Conservation (phyloP, 2,329 filamentous ascomycete genomes). For the Fusarium lyarnte region DNA sequence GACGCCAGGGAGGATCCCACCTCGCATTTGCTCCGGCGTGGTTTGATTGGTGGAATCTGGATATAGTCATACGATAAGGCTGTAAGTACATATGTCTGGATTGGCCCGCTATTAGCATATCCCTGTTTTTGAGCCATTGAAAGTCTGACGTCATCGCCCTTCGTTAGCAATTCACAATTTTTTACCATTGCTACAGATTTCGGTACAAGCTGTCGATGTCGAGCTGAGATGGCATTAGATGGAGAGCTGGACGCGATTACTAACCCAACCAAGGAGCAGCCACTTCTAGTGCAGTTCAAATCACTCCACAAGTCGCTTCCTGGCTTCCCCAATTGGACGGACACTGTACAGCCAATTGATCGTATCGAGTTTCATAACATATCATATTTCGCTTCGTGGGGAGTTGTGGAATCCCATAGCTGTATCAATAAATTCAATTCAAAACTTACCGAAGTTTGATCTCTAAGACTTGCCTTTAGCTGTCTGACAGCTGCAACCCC, state of each 20-base stretch:
- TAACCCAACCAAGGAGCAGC: not conserved
- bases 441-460: not conserved
- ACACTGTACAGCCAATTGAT: not conserved
- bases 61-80: not conserved
- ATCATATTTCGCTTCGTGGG: not conserved
- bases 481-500: fast-evolving
- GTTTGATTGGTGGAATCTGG: not conserved
- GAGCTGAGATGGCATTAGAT: no score
- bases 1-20: not conserved
- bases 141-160: fast-evolving
- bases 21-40: not conserved
- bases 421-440: not conserved
- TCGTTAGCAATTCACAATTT: no score
- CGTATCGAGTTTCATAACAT: not conserved
- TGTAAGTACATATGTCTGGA: not conserved
- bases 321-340: not conserved
- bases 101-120: not conserved
- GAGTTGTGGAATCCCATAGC: fast-evolving
- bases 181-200: not conserved
- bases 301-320: not conserved
- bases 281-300: not conserved
- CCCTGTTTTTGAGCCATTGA: not conserved
- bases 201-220: fast-evolving
- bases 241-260: no score
- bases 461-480: not conserved